phyloP scores from a whole-genome alignment of 306 rosid species.

The Quercus agrifolia region DNA sequence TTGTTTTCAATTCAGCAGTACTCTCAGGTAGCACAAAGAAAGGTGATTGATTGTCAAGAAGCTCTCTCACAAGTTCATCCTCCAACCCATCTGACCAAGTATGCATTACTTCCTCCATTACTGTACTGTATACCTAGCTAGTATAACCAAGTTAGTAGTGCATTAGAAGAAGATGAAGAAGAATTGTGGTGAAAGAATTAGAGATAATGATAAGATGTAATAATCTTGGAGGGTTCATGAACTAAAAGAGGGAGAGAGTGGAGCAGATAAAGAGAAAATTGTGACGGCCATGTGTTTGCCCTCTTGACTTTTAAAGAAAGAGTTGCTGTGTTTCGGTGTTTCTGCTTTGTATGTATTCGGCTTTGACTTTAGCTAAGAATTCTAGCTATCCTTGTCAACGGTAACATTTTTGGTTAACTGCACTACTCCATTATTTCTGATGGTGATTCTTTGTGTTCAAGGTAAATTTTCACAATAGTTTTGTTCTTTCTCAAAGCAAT shows the following conservation, averaged over 20 bases:
- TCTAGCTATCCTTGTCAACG: slow-evolving; percentile 1
- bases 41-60: slow-evolving; percentile 61
- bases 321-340: slow-evolving; percentile 22
- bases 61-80: slow-evolving; percentile 72
- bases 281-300: slow-evolving; percentile 44
- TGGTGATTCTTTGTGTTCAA: not conserved
- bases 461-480: slow-evolving; percentile 11
- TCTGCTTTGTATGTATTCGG: slow-evolving; percentile 43
- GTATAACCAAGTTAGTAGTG: slow-evolving; percentile 30
- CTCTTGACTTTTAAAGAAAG: slow-evolving; percentile 58
- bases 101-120: slow-evolving; percentile 39
- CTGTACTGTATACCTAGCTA: slow-evolving; percentile 8
- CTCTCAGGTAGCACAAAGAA: slow-evolving; percentile 36
- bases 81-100: slow-evolving; percentile 58
- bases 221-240: not conserved
- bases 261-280: slow-evolving; percentile 56
- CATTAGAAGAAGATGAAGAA: slow-evolving; percentile 11
- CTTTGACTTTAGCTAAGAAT: slow-evolving; percentile 56
- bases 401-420: slow-evolving; percentile 15
- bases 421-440: slow-evolving; percentile 18
- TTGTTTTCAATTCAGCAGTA: slow-evolving; percentile 3
- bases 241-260: slow-evolving; percentile 37
- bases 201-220: not conserved
- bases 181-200: slow-evolving; percentile 9
- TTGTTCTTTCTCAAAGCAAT: not conserved